A percentile compares a stretch with the other conserved stretches of the same genome.
phyloP scores from a whole-genome alignment of 805 yeast species.

The Ogataea trehalophila region DNA sequence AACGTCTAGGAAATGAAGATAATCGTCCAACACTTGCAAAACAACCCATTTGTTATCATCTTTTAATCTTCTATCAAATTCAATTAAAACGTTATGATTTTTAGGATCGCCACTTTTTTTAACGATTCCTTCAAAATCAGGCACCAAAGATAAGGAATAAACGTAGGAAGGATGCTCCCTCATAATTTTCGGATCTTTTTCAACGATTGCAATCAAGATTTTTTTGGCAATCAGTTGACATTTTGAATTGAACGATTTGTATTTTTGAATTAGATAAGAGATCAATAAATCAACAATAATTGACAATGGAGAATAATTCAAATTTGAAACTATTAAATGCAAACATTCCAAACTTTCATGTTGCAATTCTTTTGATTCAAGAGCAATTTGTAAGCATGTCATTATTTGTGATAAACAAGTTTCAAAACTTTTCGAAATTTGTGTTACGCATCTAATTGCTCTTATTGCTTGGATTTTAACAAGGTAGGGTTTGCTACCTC shows the following conservation, averaged over 20 bases:
- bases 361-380: constrained; percentile 59
- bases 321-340: constrained; percentile 51
- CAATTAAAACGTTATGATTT: constrained; percentile 37
- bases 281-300: constrained; percentile 70
- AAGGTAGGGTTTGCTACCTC: constrained; percentile 65
- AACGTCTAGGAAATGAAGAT: constrained; percentile 46
- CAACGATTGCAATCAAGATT: constrained; percentile 37
- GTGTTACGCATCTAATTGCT: constrained; percentile 67
- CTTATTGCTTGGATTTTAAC: constrained; percentile 67
- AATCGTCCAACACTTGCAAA: constrained; percentile 63
- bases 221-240: constrained; percentile 48
- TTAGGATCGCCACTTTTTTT: constrained; percentile 17
- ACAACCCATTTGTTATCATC: constrained; percentile 70
- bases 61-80: constrained; percentile 49
- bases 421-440: constrained; percentile 39
- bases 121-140: constrained; percentile 28
- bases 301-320: constrained; percentile 52
- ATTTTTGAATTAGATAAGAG: constrained; percentile 68
- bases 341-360: constrained; percentile 63
- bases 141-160: constrained; percentile 46
- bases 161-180: constrained; percentile 46
- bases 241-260: constrained; percentile 45
- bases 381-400: constrained; percentile 76
- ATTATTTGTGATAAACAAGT: constrained; percentile 76
- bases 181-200: constrained; percentile 30